Conservation (phyloP, 129 eudicot genomes). For the Artemisia tridentata region DNA sequence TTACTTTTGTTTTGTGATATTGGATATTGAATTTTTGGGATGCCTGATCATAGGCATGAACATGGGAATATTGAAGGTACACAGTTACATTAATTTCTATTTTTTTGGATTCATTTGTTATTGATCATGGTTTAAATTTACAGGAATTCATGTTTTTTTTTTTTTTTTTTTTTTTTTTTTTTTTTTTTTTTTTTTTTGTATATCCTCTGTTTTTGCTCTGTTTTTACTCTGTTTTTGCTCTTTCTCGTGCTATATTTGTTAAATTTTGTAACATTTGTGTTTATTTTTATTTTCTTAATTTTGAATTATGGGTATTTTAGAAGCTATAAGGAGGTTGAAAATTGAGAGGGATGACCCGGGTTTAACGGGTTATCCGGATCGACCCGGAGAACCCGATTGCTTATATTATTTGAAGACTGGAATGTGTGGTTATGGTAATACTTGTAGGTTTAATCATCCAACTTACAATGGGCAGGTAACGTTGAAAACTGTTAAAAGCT, state of each 20-base stretch:
- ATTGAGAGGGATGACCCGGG: conserved; percentile 37
- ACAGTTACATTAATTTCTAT: neutral
- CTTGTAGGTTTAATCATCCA: conserved; percentile 83
- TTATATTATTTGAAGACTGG: conserved; percentile 64
- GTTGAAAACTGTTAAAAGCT: neutral
- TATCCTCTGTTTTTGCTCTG: conserved; percentile 14
- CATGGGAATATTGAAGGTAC: conserved; percentile 48
- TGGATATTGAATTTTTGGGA: neutral
- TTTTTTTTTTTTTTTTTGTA: neutral
- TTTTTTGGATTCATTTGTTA: neutral
- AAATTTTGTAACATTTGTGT: neutral
- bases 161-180: neutral
- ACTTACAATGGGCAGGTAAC: conserved; percentile 43
- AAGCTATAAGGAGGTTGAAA: conserved; percentile 39
- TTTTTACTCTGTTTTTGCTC: neutral
- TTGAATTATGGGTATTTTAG: conserved; percentile 26
- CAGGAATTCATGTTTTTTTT: neutral
- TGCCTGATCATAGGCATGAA: conserved; percentile 19
- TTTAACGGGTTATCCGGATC: conserved; percentile 50
- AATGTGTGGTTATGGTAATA: conserved; percentile 66
- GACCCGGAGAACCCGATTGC: conserved; percentile 89
- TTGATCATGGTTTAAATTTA: conserved; percentile 19
- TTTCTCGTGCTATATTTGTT: neutral
- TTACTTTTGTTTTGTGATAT: neutral
- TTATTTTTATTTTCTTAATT: neutral